Evolutionary conservation across 1,284 basidiomycete genomes (phyloP).

Genomic region (Heterobasidion irregulare): DNA sequence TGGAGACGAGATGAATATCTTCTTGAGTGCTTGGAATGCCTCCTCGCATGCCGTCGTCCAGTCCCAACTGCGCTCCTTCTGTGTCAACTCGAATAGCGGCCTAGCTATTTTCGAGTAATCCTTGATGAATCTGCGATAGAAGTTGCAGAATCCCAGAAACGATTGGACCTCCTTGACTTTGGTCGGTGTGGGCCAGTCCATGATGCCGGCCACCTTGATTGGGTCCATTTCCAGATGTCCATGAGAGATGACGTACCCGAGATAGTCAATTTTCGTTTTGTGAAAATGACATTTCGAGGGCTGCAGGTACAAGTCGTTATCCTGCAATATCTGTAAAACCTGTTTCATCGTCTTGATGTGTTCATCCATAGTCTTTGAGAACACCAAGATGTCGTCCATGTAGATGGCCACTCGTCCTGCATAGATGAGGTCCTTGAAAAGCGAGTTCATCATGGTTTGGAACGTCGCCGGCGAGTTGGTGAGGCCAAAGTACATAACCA

Average conservation of each 20-base stretch:
- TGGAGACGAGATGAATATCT: too few relatives aligned
- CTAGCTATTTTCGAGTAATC: too few relatives aligned
- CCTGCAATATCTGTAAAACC: slow-evolving; percentile 23
- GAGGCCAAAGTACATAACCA: slow-evolving; percentile 21
- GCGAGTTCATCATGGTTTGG: slow-evolving; percentile 14
- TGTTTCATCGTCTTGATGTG: slow-evolving; percentile 13
- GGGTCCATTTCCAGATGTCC: slow-evolving; percentile 25
- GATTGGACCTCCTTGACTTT: too few relatives aligned
- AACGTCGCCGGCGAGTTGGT: slow-evolving; percentile 19
- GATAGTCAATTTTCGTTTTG: slow-evolving; percentile 21
- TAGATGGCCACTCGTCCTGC: slow-evolving; percentile 16
- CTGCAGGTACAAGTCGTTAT: slow-evolving; percentile 23
- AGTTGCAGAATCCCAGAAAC: too few relatives aligned
- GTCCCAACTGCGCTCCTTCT: too few relatives aligned
- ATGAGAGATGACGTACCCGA: slow-evolving; percentile 25
- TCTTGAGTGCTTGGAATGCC: too few relatives aligned
- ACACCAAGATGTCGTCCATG: slow-evolving; percentile 20
- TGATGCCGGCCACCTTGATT: too few relatives aligned
- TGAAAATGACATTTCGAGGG: slow-evolving; percentile 33
- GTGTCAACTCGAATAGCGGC: too few relatives aligned
- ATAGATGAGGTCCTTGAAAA: slow-evolving; percentile 16
- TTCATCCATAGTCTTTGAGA: slow-evolving; percentile 7
- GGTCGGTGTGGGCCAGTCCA: too few relatives aligned
- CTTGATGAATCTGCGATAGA: too few relatives aligned
- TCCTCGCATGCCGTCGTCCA: too few relatives aligned